Base-by-base conservation (phyloP, 2,329 filamentous ascomycete genomes). In the Decorospora gaudefroyi region DNA sequence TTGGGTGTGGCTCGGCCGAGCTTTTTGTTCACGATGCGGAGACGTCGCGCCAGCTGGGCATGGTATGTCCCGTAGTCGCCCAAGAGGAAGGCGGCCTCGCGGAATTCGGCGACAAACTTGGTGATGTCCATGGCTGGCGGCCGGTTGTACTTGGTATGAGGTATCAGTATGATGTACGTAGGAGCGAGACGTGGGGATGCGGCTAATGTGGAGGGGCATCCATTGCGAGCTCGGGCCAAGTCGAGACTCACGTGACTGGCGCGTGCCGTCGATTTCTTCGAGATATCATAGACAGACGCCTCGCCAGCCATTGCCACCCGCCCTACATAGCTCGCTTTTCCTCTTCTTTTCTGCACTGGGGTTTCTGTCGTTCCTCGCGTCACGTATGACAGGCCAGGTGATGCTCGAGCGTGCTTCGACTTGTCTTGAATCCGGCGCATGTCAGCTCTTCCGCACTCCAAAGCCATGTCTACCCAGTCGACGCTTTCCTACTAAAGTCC, bases 61-160 rank as follows among this genome's bases (percentile, higher is more conserved):
- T 90, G 86, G 71, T 97, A 97, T 44, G 86, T 86, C 65, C 83
- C 83, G 74, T 96, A 91, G 74, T 96, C 90, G 59, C 90, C 91
- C 55, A 93, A 85, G 19, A 95, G 81, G 37, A 96, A 85, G 25
- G 89, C 89, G 63, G 88, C 82, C 69, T 95, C 88, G 53, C 93
- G 81, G 55, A 87, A 85, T 39, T 84, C 83, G 64, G 90, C 81
- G 58, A 97, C 77, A 55, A 89, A 91, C 58, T 83, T 83, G 43
- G 93, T 97, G 72, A 97, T 89, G 55, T 96, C 89, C 92, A 97
- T 96, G 53, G 57, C 49, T 21, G 23, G 18, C 27, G 32, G 44
- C 26, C 21, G 39, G 42, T 46, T 37, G 26, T 42, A 13, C 12
- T 5, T 11, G 12, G 27, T 18, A 18, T 29, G n/a, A n/a, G n/a